Conservation (phyloP, 176 grass and related monocot species). For the Carex cristatella region DNA sequence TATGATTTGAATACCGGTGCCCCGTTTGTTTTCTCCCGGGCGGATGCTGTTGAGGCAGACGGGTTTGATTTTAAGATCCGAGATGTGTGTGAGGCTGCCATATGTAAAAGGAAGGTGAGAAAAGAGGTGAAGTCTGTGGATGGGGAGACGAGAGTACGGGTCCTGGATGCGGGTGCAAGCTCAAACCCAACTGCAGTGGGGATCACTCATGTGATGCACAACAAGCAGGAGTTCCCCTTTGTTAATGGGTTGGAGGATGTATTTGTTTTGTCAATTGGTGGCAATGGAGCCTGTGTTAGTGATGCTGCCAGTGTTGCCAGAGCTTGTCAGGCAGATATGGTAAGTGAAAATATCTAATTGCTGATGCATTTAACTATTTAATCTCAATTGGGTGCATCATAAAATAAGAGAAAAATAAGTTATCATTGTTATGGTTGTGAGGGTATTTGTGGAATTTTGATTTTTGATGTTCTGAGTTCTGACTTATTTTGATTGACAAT, state of each 20-base stretch:
- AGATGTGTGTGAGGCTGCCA: constrained; percentile 55
- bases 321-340: constrained; percentile 32
- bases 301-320: background rate
- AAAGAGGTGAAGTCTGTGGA: constrained; percentile 38
- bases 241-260: constrained; percentile 44
- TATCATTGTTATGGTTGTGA: background rate
- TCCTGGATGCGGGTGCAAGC: constrained; percentile 38
- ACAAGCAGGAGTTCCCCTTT: constrained; percentile 86
- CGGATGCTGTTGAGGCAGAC: constrained; percentile 72
- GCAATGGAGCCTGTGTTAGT: background rate
- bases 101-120: constrained; percentile 13
- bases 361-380: constrained; percentile 34
- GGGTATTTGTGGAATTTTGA: background rate
- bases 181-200: constrained; percentile 57
- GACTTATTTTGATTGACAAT: background rate
- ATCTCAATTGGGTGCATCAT: constrained; percentile 29
- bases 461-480: background rate
- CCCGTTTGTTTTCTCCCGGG: constrained; percentile 77
- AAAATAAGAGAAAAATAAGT: background rate
- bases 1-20: constrained; percentile 65
- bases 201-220: constrained; percentile 78
- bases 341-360: constrained; percentile 22
- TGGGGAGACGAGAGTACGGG: constrained; percentile 38
- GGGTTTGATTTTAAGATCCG: constrained; percentile 62
- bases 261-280: constrained; percentile 65